Conservation (phyloP, 1,284 basidiomycete genomes). For the Fomitopsis palustris region DNA sequence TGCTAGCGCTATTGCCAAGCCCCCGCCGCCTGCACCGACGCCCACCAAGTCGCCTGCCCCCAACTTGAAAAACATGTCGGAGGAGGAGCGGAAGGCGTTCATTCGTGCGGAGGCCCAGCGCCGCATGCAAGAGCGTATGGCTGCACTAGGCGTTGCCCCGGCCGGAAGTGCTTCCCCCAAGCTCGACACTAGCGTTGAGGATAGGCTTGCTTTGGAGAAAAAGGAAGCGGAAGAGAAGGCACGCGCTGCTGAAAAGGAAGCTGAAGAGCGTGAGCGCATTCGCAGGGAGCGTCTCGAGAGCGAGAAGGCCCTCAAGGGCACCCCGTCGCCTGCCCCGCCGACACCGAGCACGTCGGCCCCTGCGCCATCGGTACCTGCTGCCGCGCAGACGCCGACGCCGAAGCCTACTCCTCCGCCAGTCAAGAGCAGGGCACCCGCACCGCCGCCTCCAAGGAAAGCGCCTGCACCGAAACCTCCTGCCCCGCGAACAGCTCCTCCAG, state of each 20-base stretch:
- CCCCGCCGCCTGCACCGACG: slow-evolving; percentile 47
- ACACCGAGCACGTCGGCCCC: slow-evolving; percentile 32
- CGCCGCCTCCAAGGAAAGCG: slow-evolving; percentile 40
- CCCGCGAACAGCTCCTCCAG: slow-evolving; percentile 23
- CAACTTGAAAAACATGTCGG: slow-evolving; percentile 72
- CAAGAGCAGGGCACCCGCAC: slow-evolving; percentile 35
- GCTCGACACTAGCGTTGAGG: slow-evolving; percentile 78
- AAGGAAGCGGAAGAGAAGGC: slow-evolving; percentile 84
- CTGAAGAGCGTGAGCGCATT: slow-evolving; percentile 69
- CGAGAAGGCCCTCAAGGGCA: slow-evolving; percentile 58
- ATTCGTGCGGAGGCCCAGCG: slow-evolving; percentile 82
- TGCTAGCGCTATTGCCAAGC: slow-evolving; percentile 34
- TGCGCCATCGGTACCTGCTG: slow-evolving; percentile 26
- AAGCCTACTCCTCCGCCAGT: slow-evolving; percentile 32
- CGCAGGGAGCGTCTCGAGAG: slow-evolving; percentile 66
- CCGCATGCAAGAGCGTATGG: slow-evolving; percentile 85
- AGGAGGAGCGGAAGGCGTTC: slow-evolving; percentile 81
- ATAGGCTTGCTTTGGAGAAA: slow-evolving; percentile 80
- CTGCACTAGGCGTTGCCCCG: slow-evolving; percentile 75
- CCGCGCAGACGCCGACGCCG: slow-evolving; percentile 24
- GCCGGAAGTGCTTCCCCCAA: slow-evolving; percentile 44
- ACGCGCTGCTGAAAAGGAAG: slow-evolving; percentile 70
- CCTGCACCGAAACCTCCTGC: slow-evolving; percentile 33
- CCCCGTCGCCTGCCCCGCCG: slow-evolving; percentile 30
- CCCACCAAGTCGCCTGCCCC: slow-evolving; percentile 50